Conservation (phyloP, 805 yeast genomes). For the Yarrowia sp. region DNA sequence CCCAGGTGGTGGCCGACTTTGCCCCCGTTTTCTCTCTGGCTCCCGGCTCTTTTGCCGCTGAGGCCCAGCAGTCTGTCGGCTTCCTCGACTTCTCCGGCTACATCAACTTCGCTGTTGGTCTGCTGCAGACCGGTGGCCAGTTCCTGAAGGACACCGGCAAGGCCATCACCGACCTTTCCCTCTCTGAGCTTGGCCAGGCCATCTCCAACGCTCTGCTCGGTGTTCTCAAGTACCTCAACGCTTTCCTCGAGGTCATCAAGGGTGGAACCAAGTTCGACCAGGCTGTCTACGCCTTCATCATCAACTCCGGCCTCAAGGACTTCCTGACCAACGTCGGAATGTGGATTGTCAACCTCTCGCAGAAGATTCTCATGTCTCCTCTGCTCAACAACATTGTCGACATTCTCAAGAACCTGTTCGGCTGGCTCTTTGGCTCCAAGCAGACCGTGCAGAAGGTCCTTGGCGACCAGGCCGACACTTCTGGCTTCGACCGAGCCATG, state of each 20-base stretch:
- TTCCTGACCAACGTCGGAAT: slow-evolving; percentile 24
- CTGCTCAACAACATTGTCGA: slow-evolving; percentile 26
- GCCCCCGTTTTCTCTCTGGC: slow-evolving; percentile 11
- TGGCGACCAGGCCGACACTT: slow-evolving; percentile 9
- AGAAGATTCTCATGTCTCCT: slow-evolving; percentile 26
- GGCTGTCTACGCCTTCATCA: slow-evolving; percentile 22
- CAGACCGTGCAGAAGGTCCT: slow-evolving; percentile 20
- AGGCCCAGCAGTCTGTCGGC: slow-evolving; percentile 8
- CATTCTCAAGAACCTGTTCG: slow-evolving; percentile 23
- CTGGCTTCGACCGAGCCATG: slow-evolving; percentile 22
- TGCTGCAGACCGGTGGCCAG: slow-evolving; percentile 23
- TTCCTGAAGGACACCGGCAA: slow-evolving; percentile 22
- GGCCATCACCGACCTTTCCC: slow-evolving; percentile 25
- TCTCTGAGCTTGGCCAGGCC: slow-evolving; percentile 16
- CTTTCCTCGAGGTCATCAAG: slow-evolving; percentile 18
- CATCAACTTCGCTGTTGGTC: slow-evolving; percentile 19
- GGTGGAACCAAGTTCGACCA: slow-evolving; percentile 4
- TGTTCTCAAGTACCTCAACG: slow-evolving; percentile 22
- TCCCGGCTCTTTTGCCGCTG: slow-evolving; percentile 18
- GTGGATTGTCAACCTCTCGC: slow-evolving; percentile 24
- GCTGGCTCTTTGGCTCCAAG: slow-evolving; percentile 26
- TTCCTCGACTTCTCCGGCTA: slow-evolving; percentile 23
- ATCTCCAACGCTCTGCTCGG: slow-evolving; percentile 22
- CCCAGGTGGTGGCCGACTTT: slow-evolving; percentile 17
- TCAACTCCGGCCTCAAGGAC: slow-evolving; percentile 24